phyloP scores from a whole-genome alignment of 2,329 filamentous ascomycete genomes.

The Curvularia eragrostidis region DNA sequence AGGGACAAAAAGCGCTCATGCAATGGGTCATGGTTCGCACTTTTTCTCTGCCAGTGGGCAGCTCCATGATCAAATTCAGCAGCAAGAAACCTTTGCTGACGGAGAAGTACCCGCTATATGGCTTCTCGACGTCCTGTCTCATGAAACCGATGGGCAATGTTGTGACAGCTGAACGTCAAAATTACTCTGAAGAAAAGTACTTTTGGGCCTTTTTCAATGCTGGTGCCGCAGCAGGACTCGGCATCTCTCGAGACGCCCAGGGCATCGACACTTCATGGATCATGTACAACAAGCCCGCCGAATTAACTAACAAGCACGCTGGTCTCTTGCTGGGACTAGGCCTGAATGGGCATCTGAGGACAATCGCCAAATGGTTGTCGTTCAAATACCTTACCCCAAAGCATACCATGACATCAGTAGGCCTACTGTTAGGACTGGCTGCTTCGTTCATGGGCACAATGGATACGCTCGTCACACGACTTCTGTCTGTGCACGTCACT shows the following conservation, averaged over 20 bases:
- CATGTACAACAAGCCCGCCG: conserved; percentile 92
- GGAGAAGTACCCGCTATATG: conserved; percentile 86
- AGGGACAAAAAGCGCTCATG: conserved; percentile 90
- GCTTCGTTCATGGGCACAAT: conserved; percentile 96
- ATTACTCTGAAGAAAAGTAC: conserved; percentile 94
- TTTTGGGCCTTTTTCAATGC: conserved; percentile 99
- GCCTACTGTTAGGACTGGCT: conserved; percentile 87
- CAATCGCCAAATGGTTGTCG: conserved; percentile 94
- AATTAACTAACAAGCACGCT: conserved; percentile 94
- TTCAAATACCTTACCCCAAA: conserved; percentile 99
- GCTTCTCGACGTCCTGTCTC: conserved; percentile 89
- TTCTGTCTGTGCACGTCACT: conserved; percentile 94
- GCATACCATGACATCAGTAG: conserved; percentile 98
- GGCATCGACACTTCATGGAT: conserved; percentile 99
- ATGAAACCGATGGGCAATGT: conserved; percentile 93
- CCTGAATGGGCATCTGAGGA: conserved; percentile 92
- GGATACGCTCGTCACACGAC: conserved; percentile 91
- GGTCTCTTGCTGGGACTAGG: conserved; percentile 91
- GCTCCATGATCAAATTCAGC: conserved; percentile 86
- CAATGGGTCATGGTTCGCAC: conserved; percentile 86
- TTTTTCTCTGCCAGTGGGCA: conserved; percentile 84
- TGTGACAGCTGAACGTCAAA: conserved; percentile 85
- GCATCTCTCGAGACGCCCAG: conserved; percentile 86
- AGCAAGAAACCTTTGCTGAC: conserved; percentile 87
- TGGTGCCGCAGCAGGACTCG: conserved; percentile 88